phyloP scores from a whole-genome alignment of 2,329 filamentous ascomycete genomes.

The Scedosporium dehoogii region DNA sequence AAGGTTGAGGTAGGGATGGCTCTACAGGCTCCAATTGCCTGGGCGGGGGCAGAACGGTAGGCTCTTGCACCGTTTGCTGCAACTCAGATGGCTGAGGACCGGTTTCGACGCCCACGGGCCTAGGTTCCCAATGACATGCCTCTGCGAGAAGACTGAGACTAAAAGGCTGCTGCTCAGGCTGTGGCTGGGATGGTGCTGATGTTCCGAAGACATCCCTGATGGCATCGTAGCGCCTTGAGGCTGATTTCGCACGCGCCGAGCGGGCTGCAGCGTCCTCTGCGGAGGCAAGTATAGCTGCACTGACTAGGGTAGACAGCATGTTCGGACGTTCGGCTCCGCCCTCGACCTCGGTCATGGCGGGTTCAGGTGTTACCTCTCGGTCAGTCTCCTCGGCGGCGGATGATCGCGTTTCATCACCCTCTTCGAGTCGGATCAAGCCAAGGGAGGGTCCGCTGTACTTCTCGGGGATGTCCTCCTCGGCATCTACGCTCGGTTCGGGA shows the following conservation, averaged over 20 bases:
- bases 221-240: slow-evolving; percentile 17
- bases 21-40: background rate
- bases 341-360: background rate
- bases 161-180: slow-evolving; percentile 19
- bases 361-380: background rate
- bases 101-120: background rate
- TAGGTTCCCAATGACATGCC: background rate
- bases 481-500: slow-evolving; percentile 15
- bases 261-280: slow-evolving; percentile 3
- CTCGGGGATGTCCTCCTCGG: slow-evolving; percentile 3
- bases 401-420: background rate
- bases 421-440: background rate
- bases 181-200: slow-evolving; percentile 14
- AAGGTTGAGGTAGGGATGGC: background rate
- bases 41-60: background rate
- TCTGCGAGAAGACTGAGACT: slow-evolving; percentile 9
- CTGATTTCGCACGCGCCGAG: slow-evolving; percentile 1
- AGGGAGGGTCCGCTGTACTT: slow-evolving; percentile 9
- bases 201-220: slow-evolving; percentile 26
- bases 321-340: background rate
- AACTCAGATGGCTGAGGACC: background rate
- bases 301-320: background rate
- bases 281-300: slow-evolving; percentile 5
- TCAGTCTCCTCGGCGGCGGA: background rate
- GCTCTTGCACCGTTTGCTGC: background rate